phyloP scores from a whole-genome alignment of 768 basidiomycete species.

The Galerina sulciceps region DNA sequence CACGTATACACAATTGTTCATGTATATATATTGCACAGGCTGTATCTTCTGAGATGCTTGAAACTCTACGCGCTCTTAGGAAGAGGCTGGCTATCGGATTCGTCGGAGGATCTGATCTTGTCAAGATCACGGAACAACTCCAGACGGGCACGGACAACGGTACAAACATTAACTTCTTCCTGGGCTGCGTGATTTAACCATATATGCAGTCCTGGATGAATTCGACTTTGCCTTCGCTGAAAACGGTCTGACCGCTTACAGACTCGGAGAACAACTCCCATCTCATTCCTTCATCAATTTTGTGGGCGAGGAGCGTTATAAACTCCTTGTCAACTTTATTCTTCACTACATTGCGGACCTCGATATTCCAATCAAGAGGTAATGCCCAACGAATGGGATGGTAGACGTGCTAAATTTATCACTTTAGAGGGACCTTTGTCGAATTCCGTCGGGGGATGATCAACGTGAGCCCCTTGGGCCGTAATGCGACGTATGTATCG shows the following conservation, averaged over 20 bases:
- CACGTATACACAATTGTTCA: background rate
- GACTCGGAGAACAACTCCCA: constrained; percentile 70
- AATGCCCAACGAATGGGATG: constrained; percentile 2
- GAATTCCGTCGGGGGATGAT: constrained; percentile 98
- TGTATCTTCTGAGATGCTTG: constrained; percentile 70
- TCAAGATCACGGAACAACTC: constrained; percentile 90
- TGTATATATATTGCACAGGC: constrained; percentile 40
- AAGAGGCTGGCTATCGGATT: constrained; percentile 84
- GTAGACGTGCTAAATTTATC: background rate
- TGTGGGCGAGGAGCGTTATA: constrained; percentile 92
- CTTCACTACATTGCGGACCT: constrained; percentile 92
- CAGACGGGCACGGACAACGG: constrained; percentile 57
- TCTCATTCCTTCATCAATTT: constrained; percentile 89
- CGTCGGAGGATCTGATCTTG: constrained; percentile 91
- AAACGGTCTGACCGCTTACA: constrained; percentile 93
- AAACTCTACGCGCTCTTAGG: constrained; percentile 67
- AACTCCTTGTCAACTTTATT: constrained; percentile 88
- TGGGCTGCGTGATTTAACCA: background rate
- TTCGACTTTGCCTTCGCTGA: constrained; percentile 95
- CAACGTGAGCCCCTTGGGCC: constrained; percentile 94
- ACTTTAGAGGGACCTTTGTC: constrained; percentile 84
- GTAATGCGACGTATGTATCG: constrained; percentile 84
- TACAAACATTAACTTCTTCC: constrained; percentile 31
- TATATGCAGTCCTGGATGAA: constrained; percentile 62
- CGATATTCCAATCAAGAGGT: constrained; percentile 95